These are phyloP conservation scores for Elongisporangium senticosum DNA, from an alignment of 352 stramenopile species.

Conservation along the genomic window DNA sequence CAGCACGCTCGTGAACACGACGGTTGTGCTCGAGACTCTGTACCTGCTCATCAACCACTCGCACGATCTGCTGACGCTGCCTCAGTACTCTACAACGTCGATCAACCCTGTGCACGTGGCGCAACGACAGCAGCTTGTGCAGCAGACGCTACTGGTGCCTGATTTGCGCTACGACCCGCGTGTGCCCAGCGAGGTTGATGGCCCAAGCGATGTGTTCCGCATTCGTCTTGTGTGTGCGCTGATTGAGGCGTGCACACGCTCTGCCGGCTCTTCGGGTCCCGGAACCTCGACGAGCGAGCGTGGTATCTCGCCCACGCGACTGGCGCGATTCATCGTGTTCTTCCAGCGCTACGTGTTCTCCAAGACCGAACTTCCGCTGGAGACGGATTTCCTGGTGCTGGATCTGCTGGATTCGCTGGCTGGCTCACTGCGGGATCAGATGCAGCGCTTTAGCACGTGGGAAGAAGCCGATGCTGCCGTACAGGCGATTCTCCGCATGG, in stretches of 20 bases:
- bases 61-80: slow-evolving; percentile 86
- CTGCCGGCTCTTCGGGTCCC: slow-evolving; percentile 6
- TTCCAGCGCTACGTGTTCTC: slow-evolving; percentile 97
- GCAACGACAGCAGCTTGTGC: slow-evolving; percentile 58
- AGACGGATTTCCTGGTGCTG: slow-evolving; percentile 90
- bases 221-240: slow-evolving; percentile 93
- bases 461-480: slow-evolving; percentile 63
- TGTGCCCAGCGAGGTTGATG: slow-evolving; percentile 87
- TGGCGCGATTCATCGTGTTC: slow-evolving; percentile 89
- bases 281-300: slow-evolving; percentile 62
- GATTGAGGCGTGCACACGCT: slow-evolving; percentile 80
- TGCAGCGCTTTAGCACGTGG: slow-evolving; percentile 69
- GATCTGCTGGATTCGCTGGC: slow-evolving; percentile 75
- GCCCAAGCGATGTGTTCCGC: slow-evolving; percentile 89
- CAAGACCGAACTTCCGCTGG: slow-evolving; percentile 91
- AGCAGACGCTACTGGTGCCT: slow-evolving; percentile 55
- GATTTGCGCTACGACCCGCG: slow-evolving; percentile 83
- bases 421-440: slow-evolving; percentile 53
- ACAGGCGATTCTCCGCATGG: slow-evolving; percentile 42
- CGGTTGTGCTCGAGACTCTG: slow-evolving; percentile 91
- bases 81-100: slow-evolving; percentile 31
- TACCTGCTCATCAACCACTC: slow-evolving; percentile 95
- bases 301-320: slow-evolving; percentile 72
- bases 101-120: slow-evolving; percentile 16
- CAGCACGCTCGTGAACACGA: slow-evolving; percentile 85